phyloP scores from a whole-genome alignment of 106 monocot species.

The Dendrobium huoshanense region DNA sequence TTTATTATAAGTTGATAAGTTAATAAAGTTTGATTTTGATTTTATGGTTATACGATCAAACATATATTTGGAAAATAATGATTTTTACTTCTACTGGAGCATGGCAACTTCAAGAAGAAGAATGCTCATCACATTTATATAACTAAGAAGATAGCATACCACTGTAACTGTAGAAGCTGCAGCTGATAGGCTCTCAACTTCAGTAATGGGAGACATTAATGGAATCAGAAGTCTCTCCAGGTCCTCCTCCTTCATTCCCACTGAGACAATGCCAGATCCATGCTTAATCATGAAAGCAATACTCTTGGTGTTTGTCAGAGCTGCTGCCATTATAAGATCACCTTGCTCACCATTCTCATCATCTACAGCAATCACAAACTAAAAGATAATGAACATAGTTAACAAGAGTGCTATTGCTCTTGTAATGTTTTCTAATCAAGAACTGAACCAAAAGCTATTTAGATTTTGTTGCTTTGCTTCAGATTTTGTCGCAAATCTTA shows the following conservation, averaged over 20 bases:
- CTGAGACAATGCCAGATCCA: slow-evolving; percentile 82
- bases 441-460: neutral
- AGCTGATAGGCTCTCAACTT: slow-evolving; percentile 49
- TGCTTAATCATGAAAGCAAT: slow-evolving; percentile 81
- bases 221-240: slow-evolving; percentile 67
- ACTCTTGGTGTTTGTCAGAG: slow-evolving; percentile 42
- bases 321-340: slow-evolving; percentile 80
- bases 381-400: slow-evolving; percentile 23
- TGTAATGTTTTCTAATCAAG: neutral
- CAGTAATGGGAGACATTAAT: slow-evolving; percentile 61
- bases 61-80: too few species aligned
- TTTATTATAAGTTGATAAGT: too few species aligned
- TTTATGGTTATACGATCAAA: too few species aligned
- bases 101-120: too few species aligned
- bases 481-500: too few species aligned
- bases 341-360: slow-evolving; percentile 73
- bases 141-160: slow-evolving; percentile 17
- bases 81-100: too few species aligned
- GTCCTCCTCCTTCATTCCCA: slow-evolving; percentile 75
- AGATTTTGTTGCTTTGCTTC: too few species aligned
- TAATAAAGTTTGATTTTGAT: too few species aligned
- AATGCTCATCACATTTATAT: too few species aligned
- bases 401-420: slow-evolving; percentile 11
- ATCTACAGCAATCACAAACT: slow-evolving; percentile 92
- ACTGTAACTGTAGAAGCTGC: slow-evolving; percentile 55